These are phyloP conservation scores for Xylaria sp. DNA, from an alignment of 2,329 filamentous ascomycete species.

Conservation along the genomic window DNA sequence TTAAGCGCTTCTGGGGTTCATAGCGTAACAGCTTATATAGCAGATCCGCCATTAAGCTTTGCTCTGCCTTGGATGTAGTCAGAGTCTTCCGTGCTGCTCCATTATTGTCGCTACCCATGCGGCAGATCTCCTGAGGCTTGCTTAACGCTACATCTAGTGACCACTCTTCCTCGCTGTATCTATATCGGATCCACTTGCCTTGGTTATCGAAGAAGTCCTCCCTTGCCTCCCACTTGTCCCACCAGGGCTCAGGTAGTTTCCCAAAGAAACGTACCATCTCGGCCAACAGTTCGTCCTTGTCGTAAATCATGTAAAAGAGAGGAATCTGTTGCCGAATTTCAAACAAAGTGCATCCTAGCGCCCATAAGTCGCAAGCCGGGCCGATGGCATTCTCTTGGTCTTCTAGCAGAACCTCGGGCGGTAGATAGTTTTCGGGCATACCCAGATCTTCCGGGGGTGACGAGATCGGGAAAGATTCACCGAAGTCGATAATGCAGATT, in stretches of 20 bases:
- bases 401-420: neutral
- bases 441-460: neutral
- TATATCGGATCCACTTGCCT: neutral
- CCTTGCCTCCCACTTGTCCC: neutral
- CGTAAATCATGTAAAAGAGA: neutral
- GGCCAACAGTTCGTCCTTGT: neutral
- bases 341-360: neutral
- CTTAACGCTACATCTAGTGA: neutral
- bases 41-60: neutral
- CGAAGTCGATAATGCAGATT: neutral
- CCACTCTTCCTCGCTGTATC: neutral
- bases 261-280: neutral
- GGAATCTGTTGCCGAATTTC: neutral
- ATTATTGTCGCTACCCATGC: neutral
- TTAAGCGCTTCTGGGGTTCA: neutral
- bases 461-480: neutral
- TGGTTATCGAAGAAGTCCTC: neutral
- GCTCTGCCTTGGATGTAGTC: neutral
- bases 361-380: neutral
- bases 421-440: neutral
- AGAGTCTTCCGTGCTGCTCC: neutral
- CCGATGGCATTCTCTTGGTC: neutral
- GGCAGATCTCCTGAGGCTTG: neutral
- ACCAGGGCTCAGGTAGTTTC: neutral
- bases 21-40: neutral